phyloP scores from a whole-genome alignment of 768 basidiomycete species.

The Phylloporus rhodoxanthus region DNA sequence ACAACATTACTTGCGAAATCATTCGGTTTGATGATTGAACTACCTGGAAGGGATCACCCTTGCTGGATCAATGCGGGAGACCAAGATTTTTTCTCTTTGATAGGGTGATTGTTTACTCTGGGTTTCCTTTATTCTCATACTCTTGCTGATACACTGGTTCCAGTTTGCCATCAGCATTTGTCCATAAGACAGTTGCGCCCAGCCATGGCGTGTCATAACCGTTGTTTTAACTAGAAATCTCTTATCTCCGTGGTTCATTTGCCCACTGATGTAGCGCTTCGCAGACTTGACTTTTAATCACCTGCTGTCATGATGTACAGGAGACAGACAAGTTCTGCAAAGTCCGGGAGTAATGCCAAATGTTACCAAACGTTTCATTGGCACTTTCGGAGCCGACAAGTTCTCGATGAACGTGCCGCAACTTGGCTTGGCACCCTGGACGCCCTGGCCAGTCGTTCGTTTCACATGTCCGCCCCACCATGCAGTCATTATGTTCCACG shows the following conservation, averaged over 20 bases:
- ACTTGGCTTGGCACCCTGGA: not conserved
- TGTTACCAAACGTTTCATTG: not conserved
- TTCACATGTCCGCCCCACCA: slow-evolving; percentile 5
- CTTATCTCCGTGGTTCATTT: not conserved
- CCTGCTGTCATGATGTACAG: not conserved
- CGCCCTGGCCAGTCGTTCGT: slow-evolving; percentile 1
- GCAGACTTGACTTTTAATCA: not conserved
- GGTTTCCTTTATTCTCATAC: not conserved
- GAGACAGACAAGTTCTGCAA: not conserved
- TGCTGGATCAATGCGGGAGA: not conserved
- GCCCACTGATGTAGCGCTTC: not conserved
- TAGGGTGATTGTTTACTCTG: not conserved
- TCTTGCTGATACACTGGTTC: not conserved
- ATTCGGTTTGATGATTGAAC: not conserved
- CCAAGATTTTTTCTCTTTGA: not conserved
- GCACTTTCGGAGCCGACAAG: not conserved
- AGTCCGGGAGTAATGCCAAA: not conserved
- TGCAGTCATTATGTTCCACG: slow-evolving; percentile 16
- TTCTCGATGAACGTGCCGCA: not conserved
- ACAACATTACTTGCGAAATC: not conserved
- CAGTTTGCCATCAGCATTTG: not conserved
- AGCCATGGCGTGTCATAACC: not conserved
- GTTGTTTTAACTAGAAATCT: not conserved
- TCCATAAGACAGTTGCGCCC: not conserved
- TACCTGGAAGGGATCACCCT: not conserved